Evolutionary conservation across 495 filamentous ascomycete species (phyloP).

Genomic region (Pseudevernia furfuracea): DNA sequence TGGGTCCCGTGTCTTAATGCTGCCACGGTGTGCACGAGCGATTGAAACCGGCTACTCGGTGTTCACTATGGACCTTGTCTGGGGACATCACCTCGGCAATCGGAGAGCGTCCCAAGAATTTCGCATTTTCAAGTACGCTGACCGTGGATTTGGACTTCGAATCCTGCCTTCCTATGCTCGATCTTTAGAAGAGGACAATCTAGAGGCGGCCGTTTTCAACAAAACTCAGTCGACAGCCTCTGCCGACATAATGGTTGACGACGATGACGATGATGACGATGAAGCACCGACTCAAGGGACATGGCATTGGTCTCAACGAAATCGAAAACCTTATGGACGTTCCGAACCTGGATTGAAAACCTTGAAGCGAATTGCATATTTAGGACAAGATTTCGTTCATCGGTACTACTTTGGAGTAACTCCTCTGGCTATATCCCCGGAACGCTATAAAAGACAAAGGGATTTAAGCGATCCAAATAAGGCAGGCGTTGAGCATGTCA

Average conservation of each 20-base stretch:
- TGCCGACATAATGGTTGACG: neutral
- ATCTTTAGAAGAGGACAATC: slow-evolving; percentile 22
- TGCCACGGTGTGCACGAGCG: slow-evolving; percentile 33
- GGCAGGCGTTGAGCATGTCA: neutral
- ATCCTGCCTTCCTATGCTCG: slow-evolving; percentile 31
- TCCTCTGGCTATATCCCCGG: slow-evolving; percentile 4
- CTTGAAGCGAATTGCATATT: slow-evolving; percentile 29
- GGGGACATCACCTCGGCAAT: slow-evolving; percentile 32
- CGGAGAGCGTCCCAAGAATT: slow-evolving; percentile 30
- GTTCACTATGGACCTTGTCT: slow-evolving; percentile 34
- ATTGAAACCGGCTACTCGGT: slow-evolving; percentile 35
- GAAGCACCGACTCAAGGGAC: neutral
- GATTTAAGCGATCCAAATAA: neutral
- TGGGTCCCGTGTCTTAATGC: slow-evolving; percentile 31
- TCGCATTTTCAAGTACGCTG: slow-evolving; percentile 33
- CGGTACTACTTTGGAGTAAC: slow-evolving; percentile 24
- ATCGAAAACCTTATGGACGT: slow-evolving; percentile 10
- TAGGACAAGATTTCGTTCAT: slow-evolving; percentile 28
- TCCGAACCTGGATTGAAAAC: slow-evolving; percentile 31
- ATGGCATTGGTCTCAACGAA: neutral
- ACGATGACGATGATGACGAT: neutral
- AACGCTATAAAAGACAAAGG: slow-evolving; percentile 13
- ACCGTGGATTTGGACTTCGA: slow-evolving; percentile 32
- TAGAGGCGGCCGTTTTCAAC: neutral
- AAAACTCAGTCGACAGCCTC: neutral